Evolutionary conservation across 2,329 filamentous ascomycete genomes (phyloP).

Genomic region (Hymenoscyphus scutula): DNA sequence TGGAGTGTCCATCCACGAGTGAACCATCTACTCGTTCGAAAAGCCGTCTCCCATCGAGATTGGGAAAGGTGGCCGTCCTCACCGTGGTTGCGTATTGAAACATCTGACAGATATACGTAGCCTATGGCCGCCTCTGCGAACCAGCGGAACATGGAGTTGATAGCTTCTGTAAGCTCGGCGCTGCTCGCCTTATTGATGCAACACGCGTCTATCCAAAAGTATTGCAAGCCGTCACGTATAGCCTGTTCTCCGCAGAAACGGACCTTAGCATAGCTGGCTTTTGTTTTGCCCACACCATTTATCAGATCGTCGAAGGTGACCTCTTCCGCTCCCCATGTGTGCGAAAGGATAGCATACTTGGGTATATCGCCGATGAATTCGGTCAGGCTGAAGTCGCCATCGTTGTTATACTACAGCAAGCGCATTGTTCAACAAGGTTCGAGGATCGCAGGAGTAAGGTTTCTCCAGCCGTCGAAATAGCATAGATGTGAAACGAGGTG

Average conservation of each 20-base stretch:
- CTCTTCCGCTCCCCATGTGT: not conserved
- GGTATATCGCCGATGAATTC: no score
- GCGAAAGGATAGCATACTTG: conserved; percentile 4
- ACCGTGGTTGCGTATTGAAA: no score
- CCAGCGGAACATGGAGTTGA: not conserved
- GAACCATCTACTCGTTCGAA: conserved; percentile 2
- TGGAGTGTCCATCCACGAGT: not conserved
- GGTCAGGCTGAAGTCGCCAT: not conserved
- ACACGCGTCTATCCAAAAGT: not conserved
- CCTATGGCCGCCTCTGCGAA: not conserved
- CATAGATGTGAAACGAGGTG: no score
- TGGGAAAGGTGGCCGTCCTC: no score
- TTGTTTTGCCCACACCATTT: not conserved
- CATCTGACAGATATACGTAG: not conserved
- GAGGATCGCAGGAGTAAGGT: no score
- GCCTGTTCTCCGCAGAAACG: no score
- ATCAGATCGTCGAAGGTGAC: not conserved
- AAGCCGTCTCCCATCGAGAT: not conserved
- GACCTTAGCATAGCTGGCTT: not conserved
- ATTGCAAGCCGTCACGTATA: not conserved
- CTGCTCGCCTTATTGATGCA: not conserved
- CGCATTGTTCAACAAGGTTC: no score
- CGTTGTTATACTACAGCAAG: no score
- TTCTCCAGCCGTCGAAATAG: no score
- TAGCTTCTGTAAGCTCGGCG: not conserved